Base-by-base conservation (phyloP, 306 rosid species). In the Arachis stenosperma region DNA sequence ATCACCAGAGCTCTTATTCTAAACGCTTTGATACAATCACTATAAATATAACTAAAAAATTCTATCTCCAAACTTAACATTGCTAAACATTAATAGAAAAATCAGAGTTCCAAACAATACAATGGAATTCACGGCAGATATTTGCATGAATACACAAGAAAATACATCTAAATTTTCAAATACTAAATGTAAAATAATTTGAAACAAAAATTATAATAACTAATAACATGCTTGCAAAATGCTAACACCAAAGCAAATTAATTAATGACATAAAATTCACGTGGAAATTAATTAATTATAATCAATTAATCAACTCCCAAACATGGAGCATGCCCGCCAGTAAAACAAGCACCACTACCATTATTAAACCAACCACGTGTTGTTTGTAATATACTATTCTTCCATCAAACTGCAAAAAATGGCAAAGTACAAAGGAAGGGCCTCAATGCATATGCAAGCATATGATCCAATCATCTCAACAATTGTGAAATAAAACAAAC, bases 381-480 rank as follows among this genome's bases (percentile, higher is more conserved):
- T 61, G 62, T 6, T 47, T 29, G n/a, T 5, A 75, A 50, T 5
- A 41, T 59, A 65, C 27, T 43, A 7, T 51, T 75, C 61, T 47
- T 40, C 6, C 60, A 69, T 22, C 8, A 47, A 55, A 33, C 37
- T 1, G 2, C 37, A 37, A 64, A 27, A 56, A 6, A 17, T n/a
- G n/a, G 27, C 55, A 50, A 70, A 61, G 69, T 6, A 15, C 40
- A 17, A 56, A 46, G 59, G 29, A 43, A 52, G 62, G 37, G 6
- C 65, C 37, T 13, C 64, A 65, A 65, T 8, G 65, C 48, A 64
- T n/a, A 43, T 13, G 6, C 8, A 53, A 59, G 39, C 65, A 59
- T 60, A 66, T 69, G 65, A 73, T 52, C 54, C 61, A 81, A 71
- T 75, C 53, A 81, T 81, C 70, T 75, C 68, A 63, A 44, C 63